phyloP scores from a whole-genome alignment of 116 monocot species.

The Iris pallida region DNA sequence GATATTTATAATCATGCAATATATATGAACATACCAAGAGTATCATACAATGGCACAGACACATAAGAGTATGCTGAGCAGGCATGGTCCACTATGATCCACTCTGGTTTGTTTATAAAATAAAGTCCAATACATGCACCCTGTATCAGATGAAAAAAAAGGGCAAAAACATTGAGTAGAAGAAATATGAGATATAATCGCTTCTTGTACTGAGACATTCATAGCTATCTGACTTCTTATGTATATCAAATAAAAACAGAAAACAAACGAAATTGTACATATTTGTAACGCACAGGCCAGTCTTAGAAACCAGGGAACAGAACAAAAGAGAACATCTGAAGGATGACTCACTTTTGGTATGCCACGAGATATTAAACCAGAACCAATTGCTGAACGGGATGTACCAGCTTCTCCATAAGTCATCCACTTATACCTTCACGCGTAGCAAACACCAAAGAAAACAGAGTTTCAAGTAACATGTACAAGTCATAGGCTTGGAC shows the following conservation, averaged over 20 bases:
- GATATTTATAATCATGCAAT: not conserved
- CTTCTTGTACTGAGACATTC: not conserved
- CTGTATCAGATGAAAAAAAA: constrained; percentile 24
- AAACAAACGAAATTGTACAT: not conserved
- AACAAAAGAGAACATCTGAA: not conserved
- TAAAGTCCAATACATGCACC: constrained; percentile 77
- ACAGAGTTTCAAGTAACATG: not conserved
- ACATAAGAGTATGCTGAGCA: constrained; percentile 84
- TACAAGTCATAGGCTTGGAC: constrained; percentile 18
- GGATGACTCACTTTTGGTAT: constrained; percentile 52
- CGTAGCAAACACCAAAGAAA: not conserved
- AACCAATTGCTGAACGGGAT: constrained; percentile 70
- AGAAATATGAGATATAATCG: not conserved
- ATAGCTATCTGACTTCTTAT: too few species aligned
- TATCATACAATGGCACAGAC: constrained; percentile 92
- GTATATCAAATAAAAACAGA: not conserved
- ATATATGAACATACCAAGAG: constrained; percentile 53
- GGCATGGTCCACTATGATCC: constrained; percentile 92
- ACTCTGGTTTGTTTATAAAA: constrained; percentile 90
- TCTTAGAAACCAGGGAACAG: not conserved
- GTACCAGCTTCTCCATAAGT: constrained; percentile 88
- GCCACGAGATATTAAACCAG: constrained; percentile 55
- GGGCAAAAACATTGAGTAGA: not conserved
- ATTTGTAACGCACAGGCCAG: not conserved
- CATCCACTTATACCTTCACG: constrained; percentile 89